phyloP scores from a whole-genome alignment of 2,329 filamentous ascomycete genomes.

The Coleophoma crateriformis region DNA sequence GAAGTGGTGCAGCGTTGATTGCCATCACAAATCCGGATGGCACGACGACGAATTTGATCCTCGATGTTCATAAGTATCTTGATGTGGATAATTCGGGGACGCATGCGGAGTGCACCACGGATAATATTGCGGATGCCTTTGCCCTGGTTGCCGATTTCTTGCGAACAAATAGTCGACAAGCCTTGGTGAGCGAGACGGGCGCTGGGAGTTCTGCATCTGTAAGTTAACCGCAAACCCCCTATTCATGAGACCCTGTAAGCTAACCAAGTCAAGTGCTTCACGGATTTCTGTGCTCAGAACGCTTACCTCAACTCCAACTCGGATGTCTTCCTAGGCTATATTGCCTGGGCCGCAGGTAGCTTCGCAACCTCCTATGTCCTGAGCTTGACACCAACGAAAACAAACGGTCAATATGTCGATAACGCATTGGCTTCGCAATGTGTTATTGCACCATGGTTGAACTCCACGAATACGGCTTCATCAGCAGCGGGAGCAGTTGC shows the following conservation, averaged over 20 bases:
- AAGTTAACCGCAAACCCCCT: slow-evolving; percentile 4
- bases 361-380: slow-evolving; percentile 21
- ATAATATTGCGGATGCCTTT: slow-evolving; percentile 43
- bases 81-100: slow-evolving; percentile 53
- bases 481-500: neutral
- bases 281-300: slow-evolving; percentile 1
- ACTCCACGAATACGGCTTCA: slow-evolving; percentile 7
- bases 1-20: slow-evolving; percentile 44
- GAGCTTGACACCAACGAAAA: slow-evolving; percentile 14
- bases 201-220: slow-evolving; percentile 25
- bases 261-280: neutral
- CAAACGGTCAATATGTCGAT: slow-evolving; percentile 16
- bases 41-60: slow-evolving; percentile 42
- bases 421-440: slow-evolving; percentile 16
- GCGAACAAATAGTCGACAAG: slow-evolving; percentile 39
- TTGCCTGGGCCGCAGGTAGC: slow-evolving; percentile 28
- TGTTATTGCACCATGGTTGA: slow-evolving; percentile 15
- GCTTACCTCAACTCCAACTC: neutral
- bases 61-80: slow-evolving; percentile 57
- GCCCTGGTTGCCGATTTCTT: slow-evolving; percentile 39
- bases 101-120: slow-evolving; percentile 42
- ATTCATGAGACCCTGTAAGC: neutral
- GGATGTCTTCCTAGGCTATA: slow-evolving; percentile 3
- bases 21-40: slow-evolving; percentile 54
- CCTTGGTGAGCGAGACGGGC: slow-evolving; percentile 44